Percentiles rank a stretch among this genome's conserved stretches.
Conservation (phyloP, 768 basidiomycete species). For the Pleurotus eryngii region DNA sequence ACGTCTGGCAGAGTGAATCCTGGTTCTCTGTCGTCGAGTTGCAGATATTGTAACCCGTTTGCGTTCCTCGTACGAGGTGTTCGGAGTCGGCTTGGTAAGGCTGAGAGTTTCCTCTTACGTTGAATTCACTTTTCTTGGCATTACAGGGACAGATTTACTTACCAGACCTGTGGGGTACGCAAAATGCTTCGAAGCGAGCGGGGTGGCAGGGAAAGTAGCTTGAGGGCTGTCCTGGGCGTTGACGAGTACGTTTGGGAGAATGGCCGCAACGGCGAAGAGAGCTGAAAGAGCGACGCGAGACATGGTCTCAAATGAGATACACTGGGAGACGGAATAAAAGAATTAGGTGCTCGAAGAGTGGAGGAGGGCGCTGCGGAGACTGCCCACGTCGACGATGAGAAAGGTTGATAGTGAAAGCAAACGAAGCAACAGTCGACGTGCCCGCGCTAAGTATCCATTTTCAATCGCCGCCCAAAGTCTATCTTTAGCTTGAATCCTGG, state of each 20-base stretch:
- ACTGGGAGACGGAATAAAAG: too few relatives aligned
- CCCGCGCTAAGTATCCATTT: too few relatives aligned
- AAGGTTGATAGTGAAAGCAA: too few relatives aligned
- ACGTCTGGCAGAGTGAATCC: slow-evolving; percentile 55
- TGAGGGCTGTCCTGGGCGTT: slow-evolving; percentile 23
- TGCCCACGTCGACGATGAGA: too few relatives aligned
- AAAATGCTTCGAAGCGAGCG: slow-evolving; percentile 44
- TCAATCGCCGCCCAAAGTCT: too few relatives aligned
- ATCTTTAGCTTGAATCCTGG: too few relatives aligned
- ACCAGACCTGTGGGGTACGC: slow-evolving; percentile 43
- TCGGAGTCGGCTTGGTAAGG: slow-evolving; percentile 49
- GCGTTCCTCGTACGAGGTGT: slow-evolving; percentile 45
- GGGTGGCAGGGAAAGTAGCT: slow-evolving; percentile 39
- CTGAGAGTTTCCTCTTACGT: slow-evolving; percentile 26
- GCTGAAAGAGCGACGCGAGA: slow-evolving; percentile 42
- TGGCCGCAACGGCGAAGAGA: slow-evolving; percentile 27
- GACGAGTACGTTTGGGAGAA: slow-evolving; percentile 17
- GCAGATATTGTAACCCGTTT: slow-evolving; percentile 58
- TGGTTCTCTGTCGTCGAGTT: slow-evolving; percentile 56
- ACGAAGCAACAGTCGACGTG: too few relatives aligned
- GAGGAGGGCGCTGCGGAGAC: too few relatives aligned
- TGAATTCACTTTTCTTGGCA: neutral
- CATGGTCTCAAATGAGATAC: slow-evolving; percentile 25
- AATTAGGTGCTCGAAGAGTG: too few relatives aligned
- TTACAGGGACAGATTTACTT: slow-evolving; percentile 9